Percentiles rank a stretch among this genome's conserved stretches.
phyloP scores from a whole-genome alignment of 2,329 filamentous ascomycete genomes.

The Cytospora schulzeri region DNA sequence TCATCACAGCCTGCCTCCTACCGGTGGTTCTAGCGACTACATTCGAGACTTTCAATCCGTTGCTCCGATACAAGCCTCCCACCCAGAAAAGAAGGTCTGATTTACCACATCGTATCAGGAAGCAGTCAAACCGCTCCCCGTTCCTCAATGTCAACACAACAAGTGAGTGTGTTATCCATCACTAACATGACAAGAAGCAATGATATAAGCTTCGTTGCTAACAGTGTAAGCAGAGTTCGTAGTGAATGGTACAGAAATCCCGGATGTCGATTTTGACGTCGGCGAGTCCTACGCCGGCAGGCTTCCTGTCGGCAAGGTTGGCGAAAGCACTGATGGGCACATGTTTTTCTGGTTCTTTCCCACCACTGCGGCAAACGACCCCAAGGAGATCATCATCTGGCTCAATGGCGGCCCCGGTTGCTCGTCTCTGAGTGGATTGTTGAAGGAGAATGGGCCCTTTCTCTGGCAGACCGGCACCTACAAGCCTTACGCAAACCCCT shows the following conservation, averaged over 20 bases:
- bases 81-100: not conserved
- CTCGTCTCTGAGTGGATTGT: slow-evolving; percentile 62
- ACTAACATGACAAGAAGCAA: not conserved
- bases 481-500: slow-evolving; percentile 62
- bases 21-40: slow-evolving; percentile 11
- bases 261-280: slow-evolving; percentile 67
- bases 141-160: slow-evolving; percentile 34
- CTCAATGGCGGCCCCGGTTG: slow-evolving; percentile 55
- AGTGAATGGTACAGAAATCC: slow-evolving; percentile 62
- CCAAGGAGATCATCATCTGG: slow-evolving; percentile 61
- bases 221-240: slow-evolving; percentile 50
- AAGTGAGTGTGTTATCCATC: slow-evolving; percentile 24
- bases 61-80: slow-evolving; percentile 9
- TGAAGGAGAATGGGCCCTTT: slow-evolving; percentile 75
- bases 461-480: slow-evolving; percentile 67
- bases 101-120: slow-evolving; percentile 4
- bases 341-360: slow-evolving; percentile 68
- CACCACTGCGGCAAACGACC: slow-evolving; percentile 46
- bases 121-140: slow-evolving; percentile 12
- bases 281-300: slow-evolving; percentile 62
- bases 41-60: slow-evolving; percentile 19
- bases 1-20: slow-evolving; percentile 11
- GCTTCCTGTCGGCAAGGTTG: slow-evolving; percentile 55
- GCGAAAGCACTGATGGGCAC: slow-evolving; percentile 46
- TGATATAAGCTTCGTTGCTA: not conserved